These are phyloP conservation scores for Dryas drummondii DNA, from an alignment of 306 rosid species.

Conservation along the genomic window DNA sequence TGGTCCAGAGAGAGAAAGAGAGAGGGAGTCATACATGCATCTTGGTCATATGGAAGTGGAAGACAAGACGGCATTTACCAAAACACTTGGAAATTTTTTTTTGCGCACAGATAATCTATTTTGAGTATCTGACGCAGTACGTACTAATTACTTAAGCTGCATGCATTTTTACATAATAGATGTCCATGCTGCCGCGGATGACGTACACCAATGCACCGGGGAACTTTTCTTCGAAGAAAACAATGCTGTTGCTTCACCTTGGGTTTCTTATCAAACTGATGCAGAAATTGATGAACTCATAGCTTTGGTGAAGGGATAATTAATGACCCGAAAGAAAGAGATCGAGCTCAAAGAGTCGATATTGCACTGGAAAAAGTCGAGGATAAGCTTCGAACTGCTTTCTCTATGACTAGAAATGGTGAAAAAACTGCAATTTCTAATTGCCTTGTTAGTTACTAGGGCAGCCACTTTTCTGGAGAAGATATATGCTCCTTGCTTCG, in stretches of 20 bases:
- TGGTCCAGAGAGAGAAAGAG: too few species aligned
- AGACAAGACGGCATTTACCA: too few species aligned
- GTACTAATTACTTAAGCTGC: too few species aligned
- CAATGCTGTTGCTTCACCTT: constrained; percentile 42
- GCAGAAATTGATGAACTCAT: constrained; percentile 68
- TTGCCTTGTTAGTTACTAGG: constrained; percentile 51
- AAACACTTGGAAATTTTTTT: too few species aligned
- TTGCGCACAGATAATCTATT: too few species aligned
- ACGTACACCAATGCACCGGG: constrained; percentile 3
- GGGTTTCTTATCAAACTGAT: constrained; percentile 73
- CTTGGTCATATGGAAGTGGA: too few species aligned
- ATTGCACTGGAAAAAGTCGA: constrained; percentile 62
- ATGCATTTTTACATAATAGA: background rate
- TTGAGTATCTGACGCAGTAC: too few species aligned
- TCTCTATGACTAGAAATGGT: constrained; percentile 35
- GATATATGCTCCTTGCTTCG: constrained; percentile 64
- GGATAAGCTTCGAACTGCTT: constrained; percentile 39
- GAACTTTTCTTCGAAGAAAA: constrained; percentile 4
- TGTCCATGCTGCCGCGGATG: constrained; percentile 29
- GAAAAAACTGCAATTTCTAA: constrained; percentile 39
- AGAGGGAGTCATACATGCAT: too few species aligned
- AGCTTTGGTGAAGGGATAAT: constrained; percentile 52
- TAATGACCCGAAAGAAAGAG: constrained; percentile 69
- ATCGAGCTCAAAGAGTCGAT: constrained; percentile 66
- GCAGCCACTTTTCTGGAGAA: constrained; percentile 71